Conservation (phyloP, 306 rosid species). For the Quercus agrifolia region DNA sequence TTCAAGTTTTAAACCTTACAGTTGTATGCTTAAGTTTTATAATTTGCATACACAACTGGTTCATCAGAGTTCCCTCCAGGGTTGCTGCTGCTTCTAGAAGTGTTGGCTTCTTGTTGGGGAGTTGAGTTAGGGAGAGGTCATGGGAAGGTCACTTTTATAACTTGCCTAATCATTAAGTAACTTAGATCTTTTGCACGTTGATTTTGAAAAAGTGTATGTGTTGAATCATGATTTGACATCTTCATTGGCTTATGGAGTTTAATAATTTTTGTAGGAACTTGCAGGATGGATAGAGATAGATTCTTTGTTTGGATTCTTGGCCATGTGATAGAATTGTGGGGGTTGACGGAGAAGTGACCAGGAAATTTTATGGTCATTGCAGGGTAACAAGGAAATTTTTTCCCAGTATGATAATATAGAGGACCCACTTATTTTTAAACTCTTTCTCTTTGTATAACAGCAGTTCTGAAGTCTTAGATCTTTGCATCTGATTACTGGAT, state of each 20-base stretch:
- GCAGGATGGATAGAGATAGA: slow-evolving; percentile 17
- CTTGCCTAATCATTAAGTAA: not conserved
- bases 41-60: slow-evolving; percentile 1
- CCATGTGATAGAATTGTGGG: slow-evolving; percentile 14
- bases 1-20: not conserved
- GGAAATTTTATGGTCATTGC: slow-evolving; percentile 15
- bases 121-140: slow-evolving; percentile 7
- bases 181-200: not conserved
- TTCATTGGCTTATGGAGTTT: slow-evolving; percentile 14
- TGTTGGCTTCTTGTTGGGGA: slow-evolving; percentile 2
- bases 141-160: not conserved
- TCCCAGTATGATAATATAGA: slow-evolving; percentile 20
- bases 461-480: slow-evolving; percentile 16
- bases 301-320: slow-evolving; percentile 7
- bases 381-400: slow-evolving; percentile 15
- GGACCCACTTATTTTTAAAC: slow-evolving; percentile 17
- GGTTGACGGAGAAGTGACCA: slow-evolving; percentile 3
- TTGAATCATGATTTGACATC: not conserved
- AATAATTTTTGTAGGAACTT: slow-evolving; percentile 24
- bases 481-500: slow-evolving; percentile 25
- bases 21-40: not conserved
- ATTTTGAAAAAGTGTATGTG: not conserved
- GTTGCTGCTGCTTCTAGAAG: not conserved
- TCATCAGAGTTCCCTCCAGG: slow-evolving; percentile 1
- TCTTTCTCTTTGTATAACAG: slow-evolving; percentile 28